Percentiles rank a stretch among this genome's conserved stretches.
Conservation (phyloP, 164 flowering plant species). For the Houttuynia cordata region DNA sequence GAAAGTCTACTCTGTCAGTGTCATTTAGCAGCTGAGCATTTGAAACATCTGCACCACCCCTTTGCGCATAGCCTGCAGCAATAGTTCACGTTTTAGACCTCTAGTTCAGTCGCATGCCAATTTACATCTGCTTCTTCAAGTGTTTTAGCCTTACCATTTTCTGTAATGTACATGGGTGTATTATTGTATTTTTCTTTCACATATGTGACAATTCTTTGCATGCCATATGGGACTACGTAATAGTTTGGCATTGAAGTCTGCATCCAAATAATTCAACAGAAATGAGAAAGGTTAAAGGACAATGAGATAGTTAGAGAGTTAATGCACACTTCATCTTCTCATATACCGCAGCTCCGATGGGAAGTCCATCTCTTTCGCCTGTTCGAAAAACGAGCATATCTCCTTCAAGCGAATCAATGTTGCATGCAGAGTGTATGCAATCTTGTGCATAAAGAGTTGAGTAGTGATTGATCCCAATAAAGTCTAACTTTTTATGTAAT, state of each 20-base stretch:
- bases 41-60: neutral
- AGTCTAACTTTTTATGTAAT: slow-evolving; percentile 20
- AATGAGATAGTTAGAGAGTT: neutral
- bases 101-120: neutral
- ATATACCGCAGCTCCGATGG: slow-evolving; percentile 9
- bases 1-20: slow-evolving; percentile 3
- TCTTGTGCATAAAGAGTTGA: slow-evolving; percentile 11
- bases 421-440: slow-evolving; percentile 6
- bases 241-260: neutral
- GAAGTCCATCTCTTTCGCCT: slow-evolving; percentile 10
- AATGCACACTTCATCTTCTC: neutral
- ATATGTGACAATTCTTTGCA: neutral
- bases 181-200: slow-evolving; percentile 13
- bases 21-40: slow-evolving; percentile 4
- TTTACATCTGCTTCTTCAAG: neutral
- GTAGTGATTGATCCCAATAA: slow-evolving; percentile 20
- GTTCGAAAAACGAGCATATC: neutral
- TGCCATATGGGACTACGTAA: neutral
- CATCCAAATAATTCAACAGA: neutral
- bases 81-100: too few relatives aligned
- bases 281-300: neutral
- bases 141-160: slow-evolving; percentile 12
- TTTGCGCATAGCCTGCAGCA: slow-evolving; percentile 4
- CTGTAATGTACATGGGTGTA: slow-evolving; percentile 16
- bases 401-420: neutral